Evolutionary conservation across 495 filamentous ascomycete genomes (phyloP), one percentile per base, ranked within the genome.

Genomic region (Cercophora scortea): DNA sequence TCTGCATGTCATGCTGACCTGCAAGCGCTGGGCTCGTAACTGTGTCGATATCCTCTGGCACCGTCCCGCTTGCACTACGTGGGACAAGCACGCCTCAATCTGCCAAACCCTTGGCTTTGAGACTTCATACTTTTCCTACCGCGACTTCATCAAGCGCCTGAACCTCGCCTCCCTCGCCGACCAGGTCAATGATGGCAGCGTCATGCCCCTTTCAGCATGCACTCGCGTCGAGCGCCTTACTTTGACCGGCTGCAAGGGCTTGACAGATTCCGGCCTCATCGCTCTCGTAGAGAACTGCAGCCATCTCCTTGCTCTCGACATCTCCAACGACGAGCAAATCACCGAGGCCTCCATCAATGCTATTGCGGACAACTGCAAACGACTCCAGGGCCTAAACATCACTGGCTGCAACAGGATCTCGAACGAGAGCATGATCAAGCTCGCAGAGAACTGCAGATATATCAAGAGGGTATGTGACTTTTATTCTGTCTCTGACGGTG

Each of bases 31-130:
- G 94, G 86, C 94, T 42, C 77, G 85, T 53, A 96, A 96, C 63
- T 86, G 83, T 45, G 94, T 97, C 33, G 93, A 92, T 49, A 79
- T 96, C 43, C 76, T 98, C 11, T 98, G 93, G 93, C 91, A 97
- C 64, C 80, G 93, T 45, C 93, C 94, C 2, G 80, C 87, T 32
- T 96, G 93, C 71, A 87, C 86, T 54, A 87, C 80, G 50, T 97
- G 90, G 87, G 62, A 76, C 15, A 87, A 87, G 59, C 79, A 95
- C 57, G 73, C 79, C 57, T 83, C 75, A 49, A 90, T 97, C 58
- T 87, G 89, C 57, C 71, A 75, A 15, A 87, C 94, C 2, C 80
- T 96, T 32, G 75, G 83, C 35, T 70, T 82, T 34, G 64, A 77
- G 42, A 67, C 83, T 32, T 84, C 87, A 51, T 91, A 85, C 63